These are phyloP conservation scores for Psilocybe subaeruginosa DNA, from an alignment of 768 basidiomycete species.

Conservation along the genomic window DNA sequence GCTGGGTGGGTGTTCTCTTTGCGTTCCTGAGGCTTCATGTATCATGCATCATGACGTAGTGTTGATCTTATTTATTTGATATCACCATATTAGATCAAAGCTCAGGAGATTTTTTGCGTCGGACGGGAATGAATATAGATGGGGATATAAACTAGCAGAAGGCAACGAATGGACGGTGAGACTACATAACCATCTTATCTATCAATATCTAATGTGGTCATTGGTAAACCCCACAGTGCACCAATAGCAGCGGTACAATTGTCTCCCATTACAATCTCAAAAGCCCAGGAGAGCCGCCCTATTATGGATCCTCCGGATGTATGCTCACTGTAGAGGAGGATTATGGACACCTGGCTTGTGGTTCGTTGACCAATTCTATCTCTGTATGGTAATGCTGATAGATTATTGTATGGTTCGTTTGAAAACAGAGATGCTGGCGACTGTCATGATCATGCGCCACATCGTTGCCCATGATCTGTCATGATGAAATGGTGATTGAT, in stretches of 20 bases:
- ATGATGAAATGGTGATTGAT: neutral
- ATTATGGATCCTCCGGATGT: conserved; percentile 58
- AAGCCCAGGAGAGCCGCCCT: conserved; percentile 54
- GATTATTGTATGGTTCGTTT: neutral
- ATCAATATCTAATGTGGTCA: conserved; percentile 1
- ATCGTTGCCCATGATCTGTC: conserved; percentile 44
- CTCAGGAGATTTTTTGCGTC: conserved; percentile 58
- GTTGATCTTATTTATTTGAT: neutral
- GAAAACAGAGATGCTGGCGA: conserved; percentile 57
- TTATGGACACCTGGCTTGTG: conserved; percentile 56
- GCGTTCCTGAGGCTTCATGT: no score
- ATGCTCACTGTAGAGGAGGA: conserved; percentile 66
- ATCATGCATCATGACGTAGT: no score
- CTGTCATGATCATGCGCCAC: conserved; percentile 66
- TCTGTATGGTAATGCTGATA: neutral
- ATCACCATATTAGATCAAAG: conserved; percentile 34
- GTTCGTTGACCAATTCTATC: conserved; percentile 35
- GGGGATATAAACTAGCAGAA: conserved; percentile 50
- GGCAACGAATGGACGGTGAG: conserved; percentile 71
- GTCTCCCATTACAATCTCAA: conserved; percentile 68
- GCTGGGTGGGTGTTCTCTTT: conserved; percentile 41
- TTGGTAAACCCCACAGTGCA: conserved; percentile 44
- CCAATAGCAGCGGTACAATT: conserved; percentile 49
- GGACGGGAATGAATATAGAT: conserved; percentile 63
- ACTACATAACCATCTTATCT: neutral